A percentile compares a stretch with the other conserved stretches of the same genome.
Conservation (phyloP, 2,329 filamentous ascomycete species). For the Thelonectria discophora region DNA sequence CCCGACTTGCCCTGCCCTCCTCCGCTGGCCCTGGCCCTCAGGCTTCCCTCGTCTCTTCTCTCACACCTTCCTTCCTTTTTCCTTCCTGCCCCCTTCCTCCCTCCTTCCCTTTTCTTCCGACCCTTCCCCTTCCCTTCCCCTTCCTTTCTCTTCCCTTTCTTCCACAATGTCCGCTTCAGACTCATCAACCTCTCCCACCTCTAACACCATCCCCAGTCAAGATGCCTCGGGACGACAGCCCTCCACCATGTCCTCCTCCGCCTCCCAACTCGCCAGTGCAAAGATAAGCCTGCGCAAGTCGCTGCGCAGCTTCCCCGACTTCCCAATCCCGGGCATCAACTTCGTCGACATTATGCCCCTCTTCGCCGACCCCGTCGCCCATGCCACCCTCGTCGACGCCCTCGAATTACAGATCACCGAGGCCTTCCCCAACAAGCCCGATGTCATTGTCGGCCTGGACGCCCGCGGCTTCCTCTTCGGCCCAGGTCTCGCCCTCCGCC, state of each 20-base stretch:
- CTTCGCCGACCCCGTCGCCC: constrained; percentile 80
- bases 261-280: constrained; percentile 73
- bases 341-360: constrained; percentile 99
- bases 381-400: constrained; percentile 80
- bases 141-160: constrained; percentile 40
- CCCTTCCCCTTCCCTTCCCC: constrained; percentile 42
- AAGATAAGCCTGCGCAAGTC: constrained; percentile 75
- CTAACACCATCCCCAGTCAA: constrained; percentile 49
- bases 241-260: constrained; percentile 67
- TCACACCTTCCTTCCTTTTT: constrained; percentile 33
- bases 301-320: constrained; percentile 89
- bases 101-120: constrained; percentile 39
- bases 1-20: constrained; percentile 36
- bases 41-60: constrained; percentile 39
- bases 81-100: constrained; percentile 42
- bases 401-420: constrained; percentile 83
- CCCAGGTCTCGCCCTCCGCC: constrained; percentile 82
- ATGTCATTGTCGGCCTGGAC: constrained; percentile 93
- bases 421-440: constrained; percentile 72
- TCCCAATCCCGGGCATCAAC: constrained; percentile 89
- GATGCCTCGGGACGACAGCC: constrained; percentile 72
- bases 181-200: constrained; percentile 38
- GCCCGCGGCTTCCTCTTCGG: constrained; percentile 96
- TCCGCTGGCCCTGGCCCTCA: constrained; percentile 27
- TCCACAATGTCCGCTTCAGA: constrained; percentile 48